A percentile compares a stretch with the other conserved stretches of the same genome.
These are phyloP conservation scores for Daedaleopsis sinensis DNA, from an alignment of 768 basidiomycete species.

Conservation along the genomic window DNA sequence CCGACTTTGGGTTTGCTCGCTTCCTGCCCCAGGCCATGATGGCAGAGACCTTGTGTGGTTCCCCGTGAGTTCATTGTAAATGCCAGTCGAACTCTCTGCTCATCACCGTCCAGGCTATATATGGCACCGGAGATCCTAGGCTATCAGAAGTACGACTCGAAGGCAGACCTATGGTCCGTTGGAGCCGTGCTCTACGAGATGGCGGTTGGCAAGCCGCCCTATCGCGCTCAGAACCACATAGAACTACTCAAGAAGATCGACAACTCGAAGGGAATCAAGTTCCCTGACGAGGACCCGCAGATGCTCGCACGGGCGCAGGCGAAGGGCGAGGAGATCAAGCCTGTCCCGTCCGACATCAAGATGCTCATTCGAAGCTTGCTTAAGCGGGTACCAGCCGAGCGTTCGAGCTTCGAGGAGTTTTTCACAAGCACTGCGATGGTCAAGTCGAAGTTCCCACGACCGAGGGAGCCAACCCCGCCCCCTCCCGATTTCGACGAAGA, in stretches of 20 bases:
- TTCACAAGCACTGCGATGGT: slow-evolving; percentile 80
- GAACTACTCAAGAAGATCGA: slow-evolving; percentile 95
- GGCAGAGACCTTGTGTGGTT: slow-evolving; percentile 97
- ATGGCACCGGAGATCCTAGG: slow-evolving; percentile 99
- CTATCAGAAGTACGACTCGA: slow-evolving; percentile 97
- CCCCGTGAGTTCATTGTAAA: slow-evolving; percentile 65
- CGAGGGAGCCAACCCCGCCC: slow-evolving; percentile 37
- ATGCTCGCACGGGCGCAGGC: slow-evolving; percentile 44
- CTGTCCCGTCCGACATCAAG: slow-evolving; percentile 84
- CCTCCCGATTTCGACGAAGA: slow-evolving; percentile 29
- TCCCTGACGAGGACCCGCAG: slow-evolving; percentile 86
- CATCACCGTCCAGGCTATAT: slow-evolving; percentile 63
- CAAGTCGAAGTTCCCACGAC: slow-evolving; percentile 76
- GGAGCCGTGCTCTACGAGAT: slow-evolving; percentile 97
- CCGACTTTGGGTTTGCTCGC: slow-evolving; percentile 97
- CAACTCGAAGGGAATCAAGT: slow-evolving; percentile 86
- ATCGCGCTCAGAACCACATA: slow-evolving; percentile 94
- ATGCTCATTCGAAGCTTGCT: slow-evolving; percentile 82
- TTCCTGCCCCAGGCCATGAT: slow-evolving; percentile 89
- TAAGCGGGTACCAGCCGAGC: slow-evolving; percentile 80
- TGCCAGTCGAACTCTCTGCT: neutral
- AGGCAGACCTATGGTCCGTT: slow-evolving; percentile 97
- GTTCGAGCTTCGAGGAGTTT: slow-evolving; percentile 91
- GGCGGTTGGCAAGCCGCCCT: slow-evolving; percentile 90
- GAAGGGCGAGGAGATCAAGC: slow-evolving; percentile 52